Evolutionary conservation across 2,329 filamentous ascomycete genomes (phyloP).

Genomic region (Trichophyton schoenleinii): DNA sequence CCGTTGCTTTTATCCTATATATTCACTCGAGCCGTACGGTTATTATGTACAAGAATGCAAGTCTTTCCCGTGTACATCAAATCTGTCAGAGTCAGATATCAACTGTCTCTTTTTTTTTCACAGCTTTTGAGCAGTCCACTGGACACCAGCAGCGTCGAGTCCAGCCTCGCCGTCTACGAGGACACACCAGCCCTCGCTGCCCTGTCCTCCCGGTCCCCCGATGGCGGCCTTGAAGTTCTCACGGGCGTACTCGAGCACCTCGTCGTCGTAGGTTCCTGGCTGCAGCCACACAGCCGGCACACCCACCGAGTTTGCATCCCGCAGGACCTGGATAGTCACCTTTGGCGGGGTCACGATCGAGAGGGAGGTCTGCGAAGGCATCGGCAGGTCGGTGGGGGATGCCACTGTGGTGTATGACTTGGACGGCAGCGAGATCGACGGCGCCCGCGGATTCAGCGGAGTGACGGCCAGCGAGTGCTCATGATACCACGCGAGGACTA

Average conservation of each 20-base stretch:
- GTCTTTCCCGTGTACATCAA: background rate
- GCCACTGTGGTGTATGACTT: conserved; percentile 52
- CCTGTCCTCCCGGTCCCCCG: conserved; percentile 52
- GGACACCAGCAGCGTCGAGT: conserved; percentile 45
- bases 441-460: conserved; percentile 65
- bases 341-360: conserved; percentile 78
- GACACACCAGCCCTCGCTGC: conserved; percentile 73
- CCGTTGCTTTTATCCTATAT: background rate
- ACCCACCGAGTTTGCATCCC: conserved; percentile 63
- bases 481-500: conserved; percentile 86
- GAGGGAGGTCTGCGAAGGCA: conserved; percentile 59
- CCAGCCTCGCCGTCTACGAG: conserved; percentile 64
- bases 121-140: conserved; percentile 32
- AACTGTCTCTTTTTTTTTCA: conserved; percentile 14
- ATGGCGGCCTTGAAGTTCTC: conserved; percentile 57
- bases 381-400: conserved; percentile 51
- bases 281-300: conserved; percentile 75
- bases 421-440: conserved; percentile 50
- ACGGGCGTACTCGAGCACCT: conserved; percentile 57
- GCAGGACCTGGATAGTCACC: conserved; percentile 60
- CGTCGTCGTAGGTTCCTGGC: conserved; percentile 73
- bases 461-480: conserved; percentile 61
- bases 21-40: background rate
- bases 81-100: background rate
- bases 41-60: background rate